Evolutionary conservation across 768 basidiomycete genomes (phyloP), one percentile per base, ranked within the genome.

Genomic region (Xanthoconium purpureum): DNA sequence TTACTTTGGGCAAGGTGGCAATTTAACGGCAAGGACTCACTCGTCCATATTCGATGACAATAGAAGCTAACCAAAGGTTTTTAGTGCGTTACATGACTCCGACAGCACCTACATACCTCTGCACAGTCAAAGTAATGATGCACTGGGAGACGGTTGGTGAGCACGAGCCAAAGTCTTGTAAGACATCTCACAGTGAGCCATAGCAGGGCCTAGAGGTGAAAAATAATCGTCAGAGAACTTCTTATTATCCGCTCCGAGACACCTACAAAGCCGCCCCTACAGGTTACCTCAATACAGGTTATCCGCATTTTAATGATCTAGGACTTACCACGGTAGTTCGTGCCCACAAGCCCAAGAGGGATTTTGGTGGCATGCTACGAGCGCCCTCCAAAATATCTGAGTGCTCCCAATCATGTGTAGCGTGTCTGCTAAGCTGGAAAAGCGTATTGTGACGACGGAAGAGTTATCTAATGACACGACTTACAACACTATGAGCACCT

Each of bases 11-110:
- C 5, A 14, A 37, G 11, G 12, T 5, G 12, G 14, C 1, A 38
- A 30, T 24, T 17, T 15, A 14, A 37, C 3, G 6, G 17, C 4
- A 38, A 32, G 4, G 24, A 51, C 61, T 48, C 28, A 63, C 62
- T 59, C 9, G 46, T 55, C 62, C 62, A 63, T 50, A 56, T 37
- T 3, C 61, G 62, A 48, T 12, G 32, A 17, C 57, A 63, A 33
- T 63, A 63, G 39, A 63, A 63, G 28, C 62, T 63, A 24, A 24
- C 3, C 11, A 42, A 29, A 0, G 14, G 6, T 1, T 6, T 20
- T 61, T 5, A 56, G 40, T 30, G 17, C 11, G 6, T 20, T n/a
- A 28, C 17, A 30, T 12, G 6, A 32, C 12, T 2, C 1, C 13
- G 1, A 15, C 11, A 14, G 2, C 3, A 20, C 18, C 11, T 20